Base-by-base conservation (phyloP, 192 early-diverging fungal genomes). In the Backusella morwellensis region DNA sequence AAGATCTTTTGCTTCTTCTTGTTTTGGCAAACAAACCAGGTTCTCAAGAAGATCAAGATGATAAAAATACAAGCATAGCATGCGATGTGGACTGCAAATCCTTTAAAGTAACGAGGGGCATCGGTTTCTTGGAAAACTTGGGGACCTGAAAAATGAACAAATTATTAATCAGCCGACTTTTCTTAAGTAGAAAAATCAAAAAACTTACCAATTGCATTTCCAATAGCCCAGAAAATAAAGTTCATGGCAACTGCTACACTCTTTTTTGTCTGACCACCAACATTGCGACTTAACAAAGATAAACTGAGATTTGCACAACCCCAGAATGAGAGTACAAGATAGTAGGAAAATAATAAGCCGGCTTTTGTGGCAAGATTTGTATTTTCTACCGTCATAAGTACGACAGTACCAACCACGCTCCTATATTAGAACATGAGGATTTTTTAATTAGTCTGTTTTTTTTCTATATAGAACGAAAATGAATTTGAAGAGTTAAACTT, bases 251-350 rank as follows among this genome's bases (percentile, higher is more conserved):
- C 66, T 4, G 75, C 75, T 12, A 35, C 32, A 23, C 66, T 41
- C 67, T 76, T 76, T 44, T 76, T 76, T 26, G 75, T 76, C 42
- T 76, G 75, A 19, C 75, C 75, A 26, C 75, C 75, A 69, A 76
- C 75, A 69, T 76, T 76, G 23, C 75, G 75, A 35, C 59, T 69
- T 23, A 76, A 67, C 42, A 76, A 47, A 32, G 75, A 76, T 41
- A 76, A 26, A 50, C 34, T 36, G 17, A 76, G 75, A 15, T 66
- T 76, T 68, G 75, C 40, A 35, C 66, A n/a, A 35, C 40, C 75
- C 75, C 75, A 76, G 75, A 76, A 76, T 17, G 75, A 76, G 12
- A 76, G 66, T 11, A 54, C 67, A 21, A 76, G 41, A 44, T 76
- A 76, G 67, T 76, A 76, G 14, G 66, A 68, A 29, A 68, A 68